These are phyloP conservation scores for Puccinia hordei DNA, from an alignment of 1,284 basidiomycete species.

Conservation along the genomic window DNA sequence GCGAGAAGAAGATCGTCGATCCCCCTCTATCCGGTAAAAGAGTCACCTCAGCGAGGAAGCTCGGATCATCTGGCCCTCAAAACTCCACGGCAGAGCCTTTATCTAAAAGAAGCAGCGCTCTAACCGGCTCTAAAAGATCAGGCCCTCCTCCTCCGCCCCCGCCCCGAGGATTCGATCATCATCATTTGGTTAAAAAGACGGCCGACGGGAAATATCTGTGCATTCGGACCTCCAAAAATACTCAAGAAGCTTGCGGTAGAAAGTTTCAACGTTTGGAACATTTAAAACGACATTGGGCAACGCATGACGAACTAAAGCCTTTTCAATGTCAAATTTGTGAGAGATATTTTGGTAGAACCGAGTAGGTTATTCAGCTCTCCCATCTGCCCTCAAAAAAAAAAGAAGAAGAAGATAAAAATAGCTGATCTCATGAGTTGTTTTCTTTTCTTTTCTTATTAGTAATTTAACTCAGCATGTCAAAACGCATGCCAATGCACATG, in stretches of 20 bases:
- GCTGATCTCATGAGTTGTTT: not conserved
- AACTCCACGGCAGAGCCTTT: not conserved
- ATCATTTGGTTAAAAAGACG: not conserved
- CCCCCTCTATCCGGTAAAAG: not conserved
- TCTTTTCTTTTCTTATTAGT: no score
- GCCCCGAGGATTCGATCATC: not conserved
- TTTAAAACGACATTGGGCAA: constrained; percentile 22
- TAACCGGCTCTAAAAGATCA: not conserved
- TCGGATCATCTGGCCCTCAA: not conserved
- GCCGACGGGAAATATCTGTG: constrained; percentile 14
- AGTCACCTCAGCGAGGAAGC: not conserved
- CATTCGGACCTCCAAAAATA: not conserved
- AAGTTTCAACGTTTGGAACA: constrained; percentile 28
- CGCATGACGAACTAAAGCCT: constrained; percentile 6
- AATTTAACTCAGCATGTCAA: constrained; percentile 4
- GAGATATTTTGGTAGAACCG: constrained; percentile 22
- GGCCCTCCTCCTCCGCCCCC: not conserved
- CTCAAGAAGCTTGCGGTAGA: not conserved
- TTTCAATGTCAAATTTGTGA: constrained; percentile 16
- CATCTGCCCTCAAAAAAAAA: no score
- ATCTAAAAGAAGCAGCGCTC: not conserved
- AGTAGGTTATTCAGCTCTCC: constrained; percentile 8
- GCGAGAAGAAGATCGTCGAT: not conserved
- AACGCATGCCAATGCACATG: constrained; percentile 5
- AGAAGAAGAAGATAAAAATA: no score